A percentile compares a stretch with the other conserved stretches of the same genome.
These are phyloP conservation scores for Triticum turgidum DNA, from an alignment of 176 grass and related monocot genomes.

Conservation along the genomic window DNA sequence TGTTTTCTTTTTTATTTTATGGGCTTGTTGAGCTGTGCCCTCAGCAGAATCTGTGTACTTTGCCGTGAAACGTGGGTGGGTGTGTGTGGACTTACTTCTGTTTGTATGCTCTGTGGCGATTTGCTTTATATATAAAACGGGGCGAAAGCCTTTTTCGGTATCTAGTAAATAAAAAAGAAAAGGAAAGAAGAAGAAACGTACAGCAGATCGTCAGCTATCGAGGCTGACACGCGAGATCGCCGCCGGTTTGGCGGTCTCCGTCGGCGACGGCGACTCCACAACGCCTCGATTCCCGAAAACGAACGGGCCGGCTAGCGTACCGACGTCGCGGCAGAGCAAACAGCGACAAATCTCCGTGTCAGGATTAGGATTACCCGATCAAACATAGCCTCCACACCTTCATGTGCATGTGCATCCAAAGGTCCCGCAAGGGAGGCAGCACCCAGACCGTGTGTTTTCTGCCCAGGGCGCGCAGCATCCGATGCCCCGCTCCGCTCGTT, in stretches of 20 bases:
- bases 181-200: not conserved
- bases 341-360: not conserved
- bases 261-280: constrained; percentile 32
- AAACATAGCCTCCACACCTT: not conserved
- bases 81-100: too few species aligned
- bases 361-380: not conserved
- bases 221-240: not conserved
- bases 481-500: constrained; percentile 12
- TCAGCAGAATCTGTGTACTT: too few species aligned
- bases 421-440: too few species aligned
- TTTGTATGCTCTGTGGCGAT: too few species aligned
- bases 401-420: too few species aligned
- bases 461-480: not conserved
- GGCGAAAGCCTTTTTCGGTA: too few species aligned
- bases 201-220: not conserved
- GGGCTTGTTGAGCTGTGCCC: too few species aligned
- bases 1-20: too few species aligned
- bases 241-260: not conserved
- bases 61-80: too few species aligned
- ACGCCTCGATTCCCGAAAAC: not conserved
- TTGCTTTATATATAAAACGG: too few species aligned
- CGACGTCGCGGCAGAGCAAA: not conserved
- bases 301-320: not conserved
- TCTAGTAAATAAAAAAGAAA: not conserved
- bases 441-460: not conserved